Base-by-base conservation (phyloP, 805 yeast species). In the Zygotorulaspora florentina region DNA sequence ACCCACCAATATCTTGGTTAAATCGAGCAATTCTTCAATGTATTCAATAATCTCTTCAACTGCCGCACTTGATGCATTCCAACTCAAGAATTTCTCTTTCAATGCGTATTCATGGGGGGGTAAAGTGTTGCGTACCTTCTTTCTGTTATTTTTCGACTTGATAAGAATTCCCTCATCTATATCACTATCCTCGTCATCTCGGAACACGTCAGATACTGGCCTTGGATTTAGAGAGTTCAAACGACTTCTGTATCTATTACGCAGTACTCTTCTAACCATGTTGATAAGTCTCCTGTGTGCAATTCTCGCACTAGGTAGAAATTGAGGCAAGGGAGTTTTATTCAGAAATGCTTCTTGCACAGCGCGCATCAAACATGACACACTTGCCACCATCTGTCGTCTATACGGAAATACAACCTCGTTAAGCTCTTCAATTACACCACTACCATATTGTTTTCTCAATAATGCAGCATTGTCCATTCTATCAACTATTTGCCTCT, bases 31-130 rank as follows among this genome's bases (percentile, higher is more conserved):
- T 50, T 74, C 79, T 48, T 76, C 80, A 23, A 73, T 64, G 50
- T 73, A 75, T 39, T 71, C 75, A 35, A 76, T 73, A 29, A 76
- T 64, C 49, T 76, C 80, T 48, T 73, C 78, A 2, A 72, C 56
- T 0, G 78, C 77, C 2, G 75, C 70, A 46, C 71, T 70, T 1
- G 76, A 61, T 2, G 80, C 80, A 53, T 73, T 75, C 81, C 81
- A 76, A 44, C 74, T 66, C 51, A 76, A 57, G 45, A 72, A 66
- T 48, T 67, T 66, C 46, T 71, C 71, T 45, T 68, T 66, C 16
- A 69, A 44, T 3, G 67, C 47, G 28, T 55, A 55, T 13, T 63
- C 65, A 31, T 61, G 62, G 5, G 59, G 59, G 1, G 59, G 48
- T 3, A 52, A 35, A 11, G 45, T 35, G n/a, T 18, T 35, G 23